Conservation (phyloP, 441 rosid genomes). For the Croton setiger region DNA sequence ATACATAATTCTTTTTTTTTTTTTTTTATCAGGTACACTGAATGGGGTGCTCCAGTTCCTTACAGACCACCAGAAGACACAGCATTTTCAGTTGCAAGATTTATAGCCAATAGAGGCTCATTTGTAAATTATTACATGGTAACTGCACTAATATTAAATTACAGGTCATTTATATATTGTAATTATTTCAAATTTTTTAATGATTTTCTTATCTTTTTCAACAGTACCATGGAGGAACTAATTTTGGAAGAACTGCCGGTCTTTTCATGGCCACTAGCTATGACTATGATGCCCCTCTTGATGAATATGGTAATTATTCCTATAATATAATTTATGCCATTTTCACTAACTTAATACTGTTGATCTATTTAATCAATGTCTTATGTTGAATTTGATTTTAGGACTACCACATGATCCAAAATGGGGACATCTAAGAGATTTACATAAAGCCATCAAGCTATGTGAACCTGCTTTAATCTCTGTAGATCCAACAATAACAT, state of each 20-base stretch:
- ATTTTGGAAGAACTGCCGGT: constrained; percentile 93
- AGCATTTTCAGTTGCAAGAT: constrained; percentile 90
- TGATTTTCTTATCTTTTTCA: background rate
- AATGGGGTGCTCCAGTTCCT: constrained; percentile 86
- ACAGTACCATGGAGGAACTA: constrained; percentile 95
- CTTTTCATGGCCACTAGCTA: constrained; percentile 93
- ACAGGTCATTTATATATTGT: background rate
- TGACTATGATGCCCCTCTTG: constrained; percentile 92
- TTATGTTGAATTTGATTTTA: constrained; percentile 21
- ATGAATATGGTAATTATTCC: constrained; percentile 72
- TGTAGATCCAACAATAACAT: constrained; percentile 53
- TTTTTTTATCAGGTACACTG: constrained; percentile 57
- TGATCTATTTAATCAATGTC: background rate
- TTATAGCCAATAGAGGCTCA: constrained; percentile 88
- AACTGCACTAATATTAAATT: constrained; percentile 13
- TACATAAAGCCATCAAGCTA: constrained; percentile 82
- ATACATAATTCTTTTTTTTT: background rate
- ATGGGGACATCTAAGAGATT: constrained; percentile 92
- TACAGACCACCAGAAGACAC: constrained; percentile 85
- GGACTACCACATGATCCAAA: constrained; percentile 85
- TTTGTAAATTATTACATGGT: constrained; percentile 93
- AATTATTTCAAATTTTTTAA: background rate
- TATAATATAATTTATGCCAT: background rate
- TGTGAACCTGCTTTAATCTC: constrained; percentile 84
- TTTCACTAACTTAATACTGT: background rate